Evolutionary conservation across 768 basidiomycete species (phyloP), one percentile per base, ranked within the genome.

Genomic region (Lactifluus hygrophoroides): DNA sequence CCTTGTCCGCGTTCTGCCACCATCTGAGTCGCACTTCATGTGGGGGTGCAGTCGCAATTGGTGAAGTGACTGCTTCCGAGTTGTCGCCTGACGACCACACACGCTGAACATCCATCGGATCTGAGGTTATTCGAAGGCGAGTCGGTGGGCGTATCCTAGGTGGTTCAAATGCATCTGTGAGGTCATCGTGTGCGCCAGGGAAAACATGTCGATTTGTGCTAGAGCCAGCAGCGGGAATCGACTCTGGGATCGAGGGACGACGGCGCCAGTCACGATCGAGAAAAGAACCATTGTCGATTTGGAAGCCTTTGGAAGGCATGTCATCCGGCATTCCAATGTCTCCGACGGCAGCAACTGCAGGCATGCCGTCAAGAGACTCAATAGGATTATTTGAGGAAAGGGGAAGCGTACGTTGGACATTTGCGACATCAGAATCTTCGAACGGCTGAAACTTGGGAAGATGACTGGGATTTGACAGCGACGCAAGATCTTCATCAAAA

Each of bases 351-450:
- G 19, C 13, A 14, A 54, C 38, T 40, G 49, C 23, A 51, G 54
- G 30, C 30, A 46, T 48, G 54, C 35, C 43, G n/a, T 60, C 49
- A 27, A 85, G 71, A 23, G 83, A 80, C 51, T 77, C 72, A 61
- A 83, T 79, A 28, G 84, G 71, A 65, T 77, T 76, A 47, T 77
- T 76, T 34, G 84, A 80, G 56, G 86, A 80, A 56, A 82, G 71
- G 10, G 78, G 76, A 49, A 78, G 71, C 25, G 79, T 77, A 28
- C 69, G 71, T 13, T 77, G 75, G 44, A 76, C 63, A 54, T 69
- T 66, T 27, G 66, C 67, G 1, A 68, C 60, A 40, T 77, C 75
- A 42, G 68, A 55, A 57, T 82, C 82, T 47, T 68, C 69, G 62
- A 87, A 86, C 7, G 83, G 81, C 34, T 79, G 77, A 67, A 85